Percentiles rank a stretch among this genome's conserved stretches.
Evolutionary conservation across 129 eudicot species (phyloP).

Genomic region (Sambucus nigra): DNA sequence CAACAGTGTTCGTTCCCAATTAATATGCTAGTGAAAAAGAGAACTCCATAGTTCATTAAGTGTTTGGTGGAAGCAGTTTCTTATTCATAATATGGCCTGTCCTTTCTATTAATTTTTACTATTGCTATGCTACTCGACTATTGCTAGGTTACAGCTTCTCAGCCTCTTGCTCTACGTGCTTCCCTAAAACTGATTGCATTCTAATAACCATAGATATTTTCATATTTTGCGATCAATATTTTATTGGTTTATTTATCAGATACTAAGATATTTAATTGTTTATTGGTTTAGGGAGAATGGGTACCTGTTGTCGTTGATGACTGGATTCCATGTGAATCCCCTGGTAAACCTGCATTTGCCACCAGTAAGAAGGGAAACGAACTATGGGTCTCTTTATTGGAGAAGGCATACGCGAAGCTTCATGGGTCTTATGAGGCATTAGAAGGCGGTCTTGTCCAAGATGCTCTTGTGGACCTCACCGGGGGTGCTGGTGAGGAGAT

Average conservation of each 20-base stretch:
- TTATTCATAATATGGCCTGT: neutral
- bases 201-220: no score
- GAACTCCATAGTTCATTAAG: neutral
- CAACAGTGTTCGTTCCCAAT: no score
- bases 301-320: constrained; percentile 97
- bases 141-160: no score
- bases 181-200: no score
- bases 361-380: constrained; percentile 92
- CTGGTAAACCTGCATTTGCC: constrained; percentile 96
- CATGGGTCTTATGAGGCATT: constrained; percentile 99
- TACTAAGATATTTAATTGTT: neutral
- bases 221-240: neutral
- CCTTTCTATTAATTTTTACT: no score
- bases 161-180: neutral
- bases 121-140: no score
- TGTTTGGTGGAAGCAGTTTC: neutral
- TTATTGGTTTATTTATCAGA: neutral
- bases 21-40: neutral
- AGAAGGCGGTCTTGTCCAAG: constrained; percentile 99
- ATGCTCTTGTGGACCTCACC: constrained; percentile 99
- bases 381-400: constrained; percentile 86
- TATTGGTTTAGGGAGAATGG: constrained; percentile 89
- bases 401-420: constrained; percentile 94
- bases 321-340: constrained; percentile 98
- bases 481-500: constrained; percentile 99